Evolutionary conservation across 2,329 filamentous ascomycete genomes (phyloP).

Genomic region (Fusarium solani-melongenae): DNA sequence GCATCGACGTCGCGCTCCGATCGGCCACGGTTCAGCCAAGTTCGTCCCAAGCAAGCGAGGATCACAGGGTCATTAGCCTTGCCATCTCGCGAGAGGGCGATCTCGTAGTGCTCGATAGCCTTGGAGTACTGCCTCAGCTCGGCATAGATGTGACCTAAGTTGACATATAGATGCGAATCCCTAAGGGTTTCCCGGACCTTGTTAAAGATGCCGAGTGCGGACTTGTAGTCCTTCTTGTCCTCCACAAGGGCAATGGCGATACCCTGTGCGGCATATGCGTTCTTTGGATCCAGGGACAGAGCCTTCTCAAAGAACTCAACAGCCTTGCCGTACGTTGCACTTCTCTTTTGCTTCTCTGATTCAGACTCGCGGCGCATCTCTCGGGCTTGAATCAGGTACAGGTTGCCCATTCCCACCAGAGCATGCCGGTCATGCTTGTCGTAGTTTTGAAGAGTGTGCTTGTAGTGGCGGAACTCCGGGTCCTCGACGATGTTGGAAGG

Average conservation of each 20-base stretch:
- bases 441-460: slow-evolving; percentile 91
- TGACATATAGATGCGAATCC: slow-evolving; percentile 89
- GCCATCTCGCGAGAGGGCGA: slow-evolving; percentile 81
- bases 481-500: slow-evolving; percentile 86
- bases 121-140: slow-evolving; percentile 91
- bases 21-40: slow-evolving; percentile 85
- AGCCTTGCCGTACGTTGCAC: slow-evolving; percentile 86
- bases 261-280: slow-evolving; percentile 95
- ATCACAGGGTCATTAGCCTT: slow-evolving; percentile 80
- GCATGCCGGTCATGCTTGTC: slow-evolving; percentile 99
- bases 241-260: slow-evolving; percentile 94
- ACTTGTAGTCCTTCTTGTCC: slow-evolving; percentile 89
- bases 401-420: slow-evolving; percentile 94
- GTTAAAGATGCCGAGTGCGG: slow-evolving; percentile 86
- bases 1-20: slow-evolving; percentile 67
- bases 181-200: slow-evolving; percentile 91
- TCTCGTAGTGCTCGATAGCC: slow-evolving; percentile 95
- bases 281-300: slow-evolving; percentile 91
- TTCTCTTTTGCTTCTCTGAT: slow-evolving; percentile 89
- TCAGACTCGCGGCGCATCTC: slow-evolving; percentile 96
- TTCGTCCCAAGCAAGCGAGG: slow-evolving; percentile 86
- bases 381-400: slow-evolving; percentile 85
- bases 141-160: slow-evolving; percentile 91
- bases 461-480: slow-evolving; percentile 92
- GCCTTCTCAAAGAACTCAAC: slow-evolving; percentile 99